A percentile compares a stretch with the other conserved stretches of the same genome.
phyloP scores from a whole-genome alignment of 1,284 basidiomycete genomes.

The Ganoderma multipileum region DNA sequence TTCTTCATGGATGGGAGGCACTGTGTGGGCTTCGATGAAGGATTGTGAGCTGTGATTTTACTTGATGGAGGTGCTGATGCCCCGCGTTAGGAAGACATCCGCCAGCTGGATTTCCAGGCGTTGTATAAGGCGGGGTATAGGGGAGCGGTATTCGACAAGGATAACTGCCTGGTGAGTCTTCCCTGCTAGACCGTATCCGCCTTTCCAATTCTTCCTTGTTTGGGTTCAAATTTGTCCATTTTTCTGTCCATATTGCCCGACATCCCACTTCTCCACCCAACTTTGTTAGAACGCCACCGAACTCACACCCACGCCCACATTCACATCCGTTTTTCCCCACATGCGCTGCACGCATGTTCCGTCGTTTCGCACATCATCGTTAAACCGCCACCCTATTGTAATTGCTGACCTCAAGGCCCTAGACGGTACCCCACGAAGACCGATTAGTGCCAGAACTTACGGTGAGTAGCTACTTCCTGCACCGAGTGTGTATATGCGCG shows the following conservation, averaged over 20 bases:
- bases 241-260: not conserved
- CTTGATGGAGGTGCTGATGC: conserved; percentile 7
- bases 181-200: not conserved
- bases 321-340: not conserved
- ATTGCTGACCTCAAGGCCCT: not conserved
- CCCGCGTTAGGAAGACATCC: conserved; percentile 73
- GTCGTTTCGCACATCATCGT: not conserved
- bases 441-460: conserved; percentile 74
- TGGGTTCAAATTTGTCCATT: not conserved
- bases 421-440: conserved; percentile 84
- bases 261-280: not conserved
- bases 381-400: not conserved
- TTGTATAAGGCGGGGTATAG: conserved; percentile 82
- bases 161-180: conserved; percentile 87
- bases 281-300: not conserved
- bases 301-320: not conserved
- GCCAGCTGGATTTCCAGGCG: conserved; percentile 85
- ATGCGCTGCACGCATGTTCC: not conserved
- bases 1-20: not conserved
- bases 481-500: conserved; percentile 7
- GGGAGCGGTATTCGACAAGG: conserved; percentile 95
- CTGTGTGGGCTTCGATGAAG: not conserved
- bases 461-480: conserved; percentile 44
- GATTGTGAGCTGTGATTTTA: not conserved
- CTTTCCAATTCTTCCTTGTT: no score